Percentiles rank a stretch among this genome's conserved stretches.
Evolutionary conservation across 169 alveolate genomes (phyloP).

Genomic region (Plasmodium cynomolgi): DNA sequence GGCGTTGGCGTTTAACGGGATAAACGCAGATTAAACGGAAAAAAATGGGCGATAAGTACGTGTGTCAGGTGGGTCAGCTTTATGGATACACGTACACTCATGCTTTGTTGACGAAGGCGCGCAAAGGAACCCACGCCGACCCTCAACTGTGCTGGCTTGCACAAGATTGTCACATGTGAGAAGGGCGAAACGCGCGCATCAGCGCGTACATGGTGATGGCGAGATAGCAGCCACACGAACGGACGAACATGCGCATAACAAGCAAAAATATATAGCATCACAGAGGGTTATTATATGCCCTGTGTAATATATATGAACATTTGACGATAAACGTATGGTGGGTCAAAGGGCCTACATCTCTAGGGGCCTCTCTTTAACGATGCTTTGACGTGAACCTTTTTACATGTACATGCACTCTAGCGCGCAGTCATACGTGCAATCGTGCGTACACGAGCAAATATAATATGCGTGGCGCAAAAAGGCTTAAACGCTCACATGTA

Average conservation of each 20-base stretch:
- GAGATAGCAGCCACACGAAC: not conserved
- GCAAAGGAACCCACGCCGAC: not conserved
- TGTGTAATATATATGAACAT: not conserved
- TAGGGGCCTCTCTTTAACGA: not conserved
- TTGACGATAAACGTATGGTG: not conserved
- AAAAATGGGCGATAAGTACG: not conserved
- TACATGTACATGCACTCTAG: not conserved
- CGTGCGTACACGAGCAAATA: not conserved
- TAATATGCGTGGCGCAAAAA: not conserved
- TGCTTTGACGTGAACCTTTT: not conserved
- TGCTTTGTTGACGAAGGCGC: not conserved
- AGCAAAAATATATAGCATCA: not conserved
- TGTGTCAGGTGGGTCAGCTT: not conserved
- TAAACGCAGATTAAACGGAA: not conserved
- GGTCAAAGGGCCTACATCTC: not conserved
- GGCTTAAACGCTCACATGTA: not conserved
- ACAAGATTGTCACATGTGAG: not conserved
- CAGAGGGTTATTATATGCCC: not conserved
- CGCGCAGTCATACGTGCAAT: not conserved
- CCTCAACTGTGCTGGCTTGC: not conserved
- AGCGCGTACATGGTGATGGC: not conserved
- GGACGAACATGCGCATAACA: not conserved
- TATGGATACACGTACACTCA: not conserved
- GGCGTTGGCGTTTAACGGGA: not conserved
- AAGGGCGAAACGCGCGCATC: not conserved